Base-by-base conservation (phyloP, 768 basidiomycete genomes). In the Macrolepiota albuminosa region DNA sequence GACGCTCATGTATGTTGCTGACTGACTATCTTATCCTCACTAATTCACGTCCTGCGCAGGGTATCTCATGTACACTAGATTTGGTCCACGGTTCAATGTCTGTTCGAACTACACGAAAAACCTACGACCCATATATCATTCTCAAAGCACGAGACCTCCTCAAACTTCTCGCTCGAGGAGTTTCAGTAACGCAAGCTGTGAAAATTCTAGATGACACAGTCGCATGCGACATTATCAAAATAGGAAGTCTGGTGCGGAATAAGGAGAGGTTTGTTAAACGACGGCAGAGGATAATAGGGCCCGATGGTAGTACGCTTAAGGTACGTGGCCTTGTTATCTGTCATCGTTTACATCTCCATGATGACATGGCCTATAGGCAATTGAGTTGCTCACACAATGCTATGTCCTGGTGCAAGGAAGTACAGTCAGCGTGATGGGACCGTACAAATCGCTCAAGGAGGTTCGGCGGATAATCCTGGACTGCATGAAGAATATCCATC, bases 401-500 rank as follows among this genome's bases (percentile, higher is more conserved):
- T 99, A 99, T 70, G 92, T 99, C 29, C 82, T 99, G 21, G 97
- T 99, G 3, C 97, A 98, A 78, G 97, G 97, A 63, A 98, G 84
- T 72, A 99, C 97, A 1, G 97, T 99, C 58, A 93, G 95, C 54
- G 95, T 93, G 13, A 98, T 98, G 95, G 97, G 97, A 4, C 89
- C 94, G 0, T 91, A 90, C 77, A 97, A 96, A 69, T 89, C 89
- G 0, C 78, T 99, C 21, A 98, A 98, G 72, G 97, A 99, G 73
- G 96, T 99, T 11, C 82, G 97, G 59, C 77, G 95, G 66, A 98
- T 98, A 62, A 85, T 99, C n/a, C 73, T 98, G 45, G 97, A 99
- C 70, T 99, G 97, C 77, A 98, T 99, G 97, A 95, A 89, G 76
- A 99, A 99, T 71, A 90, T 98, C 56, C 97, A 99, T 69, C 97